These are phyloP conservation scores for Hymenoscyphus repandus DNA, from an alignment of 2,329 filamentous ascomycete species.

Conservation along the genomic window DNA sequence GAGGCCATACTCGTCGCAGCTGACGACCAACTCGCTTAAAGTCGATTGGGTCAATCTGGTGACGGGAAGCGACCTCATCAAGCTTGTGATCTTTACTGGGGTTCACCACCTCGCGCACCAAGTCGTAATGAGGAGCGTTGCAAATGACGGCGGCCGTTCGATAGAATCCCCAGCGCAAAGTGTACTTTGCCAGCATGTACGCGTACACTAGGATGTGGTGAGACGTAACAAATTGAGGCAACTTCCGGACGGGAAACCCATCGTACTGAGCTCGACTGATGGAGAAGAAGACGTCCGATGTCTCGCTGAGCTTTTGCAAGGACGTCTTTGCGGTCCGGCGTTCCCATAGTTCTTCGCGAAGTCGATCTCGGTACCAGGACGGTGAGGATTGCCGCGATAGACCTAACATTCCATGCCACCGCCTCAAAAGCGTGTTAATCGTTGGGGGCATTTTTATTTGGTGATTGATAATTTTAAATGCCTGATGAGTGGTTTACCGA, in stretches of 20 bases:
- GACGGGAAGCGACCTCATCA: constrained; percentile 30
- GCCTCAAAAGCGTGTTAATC: constrained; percentile 7
- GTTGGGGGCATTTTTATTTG: constrained; percentile 1
- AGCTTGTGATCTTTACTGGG: constrained; percentile 32
- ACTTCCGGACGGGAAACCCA: constrained; percentile 28
- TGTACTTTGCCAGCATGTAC: constrained; percentile 36
- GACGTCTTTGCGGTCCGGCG: constrained; percentile 26
- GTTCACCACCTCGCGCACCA: constrained; percentile 35
- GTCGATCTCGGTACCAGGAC: constrained; percentile 29
- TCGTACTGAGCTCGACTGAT: constrained; percentile 34
- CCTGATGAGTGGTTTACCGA: too few relatives aligned
- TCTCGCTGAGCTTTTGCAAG: constrained; percentile 32
- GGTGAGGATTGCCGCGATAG: constrained; percentile 29
- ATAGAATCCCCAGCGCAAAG: constrained; percentile 34
- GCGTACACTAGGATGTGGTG: constrained; percentile 23
- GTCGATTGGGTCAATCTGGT: constrained; percentile 29
- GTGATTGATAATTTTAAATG: not conserved
- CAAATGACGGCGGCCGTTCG: constrained; percentile 28
- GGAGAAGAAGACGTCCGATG: constrained; percentile 35
- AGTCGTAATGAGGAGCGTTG: constrained; percentile 15
- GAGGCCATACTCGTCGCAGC: constrained; percentile 33
- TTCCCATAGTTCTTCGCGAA: constrained; percentile 30
- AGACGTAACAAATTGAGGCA: constrained; percentile 12
- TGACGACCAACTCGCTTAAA: constrained; percentile 27
- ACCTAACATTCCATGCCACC: constrained; percentile 25